These are phyloP conservation scores for Hymenoscyphus fructigenus DNA, from an alignment of 2,329 filamentous ascomycete species.

Conservation along the genomic window DNA sequence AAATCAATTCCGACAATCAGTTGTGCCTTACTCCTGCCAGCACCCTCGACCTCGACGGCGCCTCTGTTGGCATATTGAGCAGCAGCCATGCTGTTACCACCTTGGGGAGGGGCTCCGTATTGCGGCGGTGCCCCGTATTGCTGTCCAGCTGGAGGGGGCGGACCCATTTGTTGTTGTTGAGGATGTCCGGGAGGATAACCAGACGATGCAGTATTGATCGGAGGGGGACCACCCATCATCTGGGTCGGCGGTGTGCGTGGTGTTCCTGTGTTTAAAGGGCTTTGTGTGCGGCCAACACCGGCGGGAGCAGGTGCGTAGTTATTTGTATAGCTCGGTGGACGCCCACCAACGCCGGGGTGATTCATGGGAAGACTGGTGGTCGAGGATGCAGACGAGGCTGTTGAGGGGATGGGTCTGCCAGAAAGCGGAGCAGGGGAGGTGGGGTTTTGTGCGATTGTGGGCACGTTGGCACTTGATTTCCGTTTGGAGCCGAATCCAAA, in stretches of 20 bases:
- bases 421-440: constrained; percentile 31
- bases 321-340: constrained; percentile 63
- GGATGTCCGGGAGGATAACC: constrained; percentile 57
- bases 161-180: constrained; percentile 44
- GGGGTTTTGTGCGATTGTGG: constrained; percentile 39
- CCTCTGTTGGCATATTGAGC: constrained; percentile 37
- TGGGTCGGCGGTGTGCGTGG: constrained; percentile 37
- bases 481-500: constrained; percentile 76
- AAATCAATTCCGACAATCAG: constrained; percentile 99
- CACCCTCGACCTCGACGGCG: constrained; percentile 78
- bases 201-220: constrained; percentile 63
- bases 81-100: constrained; percentile 27
- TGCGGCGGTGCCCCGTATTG: constrained; percentile 36
- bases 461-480: constrained; percentile 62
- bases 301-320: constrained; percentile 52
- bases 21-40: constrained; percentile 89
- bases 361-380: constrained; percentile 60
- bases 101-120: constrained; percentile 31
- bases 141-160: constrained; percentile 32
- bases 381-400: constrained; percentile 44
- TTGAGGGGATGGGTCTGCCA: constrained; percentile 40
- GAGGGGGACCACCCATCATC: constrained; percentile 58
- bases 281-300: constrained; percentile 51
- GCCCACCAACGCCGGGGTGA: constrained; percentile 57
- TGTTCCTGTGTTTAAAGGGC: constrained; percentile 34